A percentile compares a stretch with the other conserved stretches of the same genome.
These are phyloP conservation scores for Somion occarium DNA, from an alignment of 1,284 basidiomycete species.

Conservation along the genomic window DNA sequence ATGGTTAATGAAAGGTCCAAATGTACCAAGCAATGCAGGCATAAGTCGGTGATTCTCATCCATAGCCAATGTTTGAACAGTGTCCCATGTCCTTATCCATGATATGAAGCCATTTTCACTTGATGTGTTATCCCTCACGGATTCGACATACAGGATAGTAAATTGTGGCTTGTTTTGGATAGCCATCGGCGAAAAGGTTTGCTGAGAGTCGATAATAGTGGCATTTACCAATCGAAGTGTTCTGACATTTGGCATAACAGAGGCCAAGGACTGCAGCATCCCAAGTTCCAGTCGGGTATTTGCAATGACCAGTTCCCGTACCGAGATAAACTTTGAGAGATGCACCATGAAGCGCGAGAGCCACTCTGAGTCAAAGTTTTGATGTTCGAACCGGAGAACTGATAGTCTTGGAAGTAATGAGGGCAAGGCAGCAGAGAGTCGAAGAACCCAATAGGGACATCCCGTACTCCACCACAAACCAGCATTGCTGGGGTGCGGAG, in stretches of 20 bases:
- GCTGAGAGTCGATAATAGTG: not conserved
- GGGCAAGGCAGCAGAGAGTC: not conserved
- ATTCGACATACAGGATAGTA: too few species aligned
- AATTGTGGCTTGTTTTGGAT: too few species aligned
- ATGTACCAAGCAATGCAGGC: too few species aligned
- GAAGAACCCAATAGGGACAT: not conserved
- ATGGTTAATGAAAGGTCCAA: too few species aligned
- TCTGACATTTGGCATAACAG: not conserved
- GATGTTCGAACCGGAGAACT: not conserved
- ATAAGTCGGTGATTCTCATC: too few species aligned
- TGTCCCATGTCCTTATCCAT: not conserved
- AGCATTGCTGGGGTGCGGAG: too few species aligned
- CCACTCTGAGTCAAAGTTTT: not conserved
- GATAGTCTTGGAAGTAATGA: not conserved
- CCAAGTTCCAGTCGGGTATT: not conserved
- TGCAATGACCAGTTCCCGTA: not conserved
- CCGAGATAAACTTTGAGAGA: not conserved
- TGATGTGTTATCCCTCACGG: too few species aligned
- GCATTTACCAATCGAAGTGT: not conserved
- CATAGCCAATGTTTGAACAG: not conserved
- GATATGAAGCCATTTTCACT: not conserved
- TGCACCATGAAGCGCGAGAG: not conserved
- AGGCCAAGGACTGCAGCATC: not conserved
- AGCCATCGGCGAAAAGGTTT: too few species aligned
- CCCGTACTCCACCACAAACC: too few species aligned